Base-by-base conservation (phyloP, 768 basidiomycete species). In the Auricularia sp. region DNA sequence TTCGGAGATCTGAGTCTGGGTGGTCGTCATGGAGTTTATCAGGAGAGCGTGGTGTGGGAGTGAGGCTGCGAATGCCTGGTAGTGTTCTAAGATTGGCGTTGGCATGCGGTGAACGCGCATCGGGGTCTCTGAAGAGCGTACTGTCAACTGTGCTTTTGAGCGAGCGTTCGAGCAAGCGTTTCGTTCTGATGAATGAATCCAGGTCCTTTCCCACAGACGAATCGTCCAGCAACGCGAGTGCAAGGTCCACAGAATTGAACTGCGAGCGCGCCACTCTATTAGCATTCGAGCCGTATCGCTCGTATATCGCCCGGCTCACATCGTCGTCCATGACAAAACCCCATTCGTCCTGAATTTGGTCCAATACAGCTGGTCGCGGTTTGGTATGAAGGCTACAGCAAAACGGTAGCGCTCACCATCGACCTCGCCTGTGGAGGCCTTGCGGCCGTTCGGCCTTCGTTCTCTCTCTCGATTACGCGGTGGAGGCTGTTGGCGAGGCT, bases 171-270 rank as follows among this genome's bases (percentile, higher is more conserved):
- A 96, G 79, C 80, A 88, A 83, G 7, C 81, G 76, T 74, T 92
- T 93, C 3, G 90, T 89, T 53, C 80, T 76, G 36, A 84, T 80
- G 72, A 96, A 96, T 1, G 91, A 90, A 6, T 83, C 78, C 70
- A 92, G 85, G 68, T 87, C 84, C 72, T 87, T 90, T 2, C 88
- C 88, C 0, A 79, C 74, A 11, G 88, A 86, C 1, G 85, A 84
- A 51, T 87, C 82, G 68, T 94, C 91, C 33, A 99, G 78, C 2
- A 99, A 81, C 69, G 93, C 87, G 16, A 99, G 82, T 3, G 97
- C 95, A 43, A 98, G 81, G 70, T 95, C 90, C 39, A 97, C 95
- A 60, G 90, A 89, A 72, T 97, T 96, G 76, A 98, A 99, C 87
- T 94, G 70, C 44, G 36, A 64, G 44, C 62, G 54, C 33, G 66